Evolutionary conservation across 306 rosid species (phyloP).

Genomic region (Hippophae gyantsensis): DNA sequence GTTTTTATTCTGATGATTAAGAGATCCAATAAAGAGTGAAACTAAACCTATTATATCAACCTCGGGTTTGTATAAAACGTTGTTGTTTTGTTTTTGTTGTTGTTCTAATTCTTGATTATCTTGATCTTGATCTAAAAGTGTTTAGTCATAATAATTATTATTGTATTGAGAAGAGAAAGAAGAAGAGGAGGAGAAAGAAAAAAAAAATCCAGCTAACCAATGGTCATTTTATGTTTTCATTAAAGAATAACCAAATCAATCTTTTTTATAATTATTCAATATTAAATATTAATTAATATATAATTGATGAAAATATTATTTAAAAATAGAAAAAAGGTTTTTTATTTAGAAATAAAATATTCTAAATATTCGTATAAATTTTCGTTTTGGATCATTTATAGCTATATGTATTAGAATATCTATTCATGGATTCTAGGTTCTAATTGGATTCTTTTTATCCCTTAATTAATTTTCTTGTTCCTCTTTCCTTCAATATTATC

Average conservation of each 20-base stretch:
- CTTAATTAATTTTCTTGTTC: no score
- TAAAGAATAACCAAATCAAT: neutral
- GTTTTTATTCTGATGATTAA: slow-evolving; percentile 24
- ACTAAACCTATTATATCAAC: slow-evolving; percentile 15
- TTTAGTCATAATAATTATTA: neutral
- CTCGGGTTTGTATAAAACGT: neutral
- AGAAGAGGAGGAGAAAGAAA: slow-evolving; percentile 16
- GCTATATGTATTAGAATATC: no score
- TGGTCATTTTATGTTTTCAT: slow-evolving; percentile 19
- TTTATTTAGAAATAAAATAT: no score
- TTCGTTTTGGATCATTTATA: no score
- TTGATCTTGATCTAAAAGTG: neutral
- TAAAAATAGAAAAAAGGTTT: no score
- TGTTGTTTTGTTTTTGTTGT: neutral
- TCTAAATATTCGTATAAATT: no score
- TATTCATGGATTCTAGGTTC: no score
- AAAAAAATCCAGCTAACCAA: slow-evolving; percentile 21
- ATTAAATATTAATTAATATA: no score
- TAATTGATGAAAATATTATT: no score
- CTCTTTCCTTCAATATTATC: no score
- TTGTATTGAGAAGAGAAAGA: neutral
- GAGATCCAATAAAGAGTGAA: slow-evolving; percentile 16
- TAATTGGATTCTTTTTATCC: no score
- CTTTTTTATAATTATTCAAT: no score
- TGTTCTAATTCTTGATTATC: neutral